These are phyloP conservation scores for Globisporangium heterothallicum DNA, from an alignment of 352 stramenopile genomes.

Conservation along the genomic window DNA sequence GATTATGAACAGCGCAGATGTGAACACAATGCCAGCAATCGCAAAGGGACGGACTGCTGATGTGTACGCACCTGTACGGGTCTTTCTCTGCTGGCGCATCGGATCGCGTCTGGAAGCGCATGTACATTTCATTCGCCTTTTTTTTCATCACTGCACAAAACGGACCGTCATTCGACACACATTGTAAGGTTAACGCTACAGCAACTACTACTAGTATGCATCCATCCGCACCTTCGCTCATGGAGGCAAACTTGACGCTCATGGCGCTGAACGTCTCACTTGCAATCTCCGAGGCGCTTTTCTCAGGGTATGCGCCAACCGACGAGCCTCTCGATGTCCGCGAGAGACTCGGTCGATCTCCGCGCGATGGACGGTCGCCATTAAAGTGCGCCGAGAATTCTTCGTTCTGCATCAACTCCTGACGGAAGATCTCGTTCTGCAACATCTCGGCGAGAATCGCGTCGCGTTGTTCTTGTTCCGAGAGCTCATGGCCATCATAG, in stretches of 20 bases:
- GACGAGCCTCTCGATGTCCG: constrained; percentile 9
- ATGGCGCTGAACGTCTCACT: constrained; percentile 66
- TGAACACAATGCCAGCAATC: neutral
- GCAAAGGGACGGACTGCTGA: too few species aligned
- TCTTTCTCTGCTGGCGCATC: constrained; percentile 44
- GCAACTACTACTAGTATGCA: neutral
- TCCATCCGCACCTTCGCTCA: constrained; percentile 57
- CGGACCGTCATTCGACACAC: constrained; percentile 1
- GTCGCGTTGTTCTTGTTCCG: constrained; percentile 68
- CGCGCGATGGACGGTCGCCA: constrained; percentile 14
- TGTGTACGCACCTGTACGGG: constrained; percentile 43
- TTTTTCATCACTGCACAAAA: constrained; percentile 53
- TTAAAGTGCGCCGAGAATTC: constrained; percentile 76
- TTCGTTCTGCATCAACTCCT: constrained; percentile 61
- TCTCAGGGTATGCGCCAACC: constrained; percentile 34
- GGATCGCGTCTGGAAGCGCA: constrained; percentile 71
- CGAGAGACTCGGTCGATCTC: constrained; percentile 1
- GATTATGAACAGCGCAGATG: neutral
- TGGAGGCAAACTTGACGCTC: constrained; percentile 63
- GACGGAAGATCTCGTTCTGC: constrained; percentile 79
- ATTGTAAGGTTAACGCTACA: neutral
- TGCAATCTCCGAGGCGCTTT: constrained; percentile 62
- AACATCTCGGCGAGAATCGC: constrained; percentile 72
- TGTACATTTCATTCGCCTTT: constrained; percentile 80
- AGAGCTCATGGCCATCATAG: constrained; percentile 20